Evolutionary conservation across 2,329 filamentous ascomycete species (phyloP).

Genomic region (Trichophyton verrucosum): DNA sequence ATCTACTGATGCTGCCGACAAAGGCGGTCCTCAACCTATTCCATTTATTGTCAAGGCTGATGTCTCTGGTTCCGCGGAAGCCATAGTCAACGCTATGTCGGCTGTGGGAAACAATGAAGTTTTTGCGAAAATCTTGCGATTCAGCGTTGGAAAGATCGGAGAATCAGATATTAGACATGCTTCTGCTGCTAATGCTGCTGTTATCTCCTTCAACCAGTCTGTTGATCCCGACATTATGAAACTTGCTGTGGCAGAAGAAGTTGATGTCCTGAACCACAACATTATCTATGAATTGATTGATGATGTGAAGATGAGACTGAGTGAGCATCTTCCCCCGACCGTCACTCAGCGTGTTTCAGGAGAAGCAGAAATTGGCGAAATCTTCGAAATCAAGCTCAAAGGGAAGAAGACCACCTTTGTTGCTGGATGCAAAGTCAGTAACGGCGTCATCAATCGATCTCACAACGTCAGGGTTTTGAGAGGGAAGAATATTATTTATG

Average conservation of each 20-base stretch:
- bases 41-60: conserved; percentile 87
- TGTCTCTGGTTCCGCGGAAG: conserved; percentile 87
- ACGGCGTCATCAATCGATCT: conserved; percentile 56
- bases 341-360: conserved; percentile 62
- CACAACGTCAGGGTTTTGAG: conserved; percentile 61
- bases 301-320: conserved; percentile 46
- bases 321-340: conserved; percentile 54
- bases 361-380: conserved; percentile 71
- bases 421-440: conserved; percentile 77
- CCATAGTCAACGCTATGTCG: conserved; percentile 63
- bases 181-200: conserved; percentile 57
- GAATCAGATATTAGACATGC: conserved; percentile 89
- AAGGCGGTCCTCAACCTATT: conserved; percentile 44
- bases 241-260: conserved; percentile 57
- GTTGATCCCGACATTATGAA: conserved; percentile 55
- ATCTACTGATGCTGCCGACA: neutral
- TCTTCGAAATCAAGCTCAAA: conserved; percentile 75
- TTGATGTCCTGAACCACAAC: conserved; percentile 71
- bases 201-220: conserved; percentile 76
- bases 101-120: conserved; percentile 79
- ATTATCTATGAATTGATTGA: conserved; percentile 44
- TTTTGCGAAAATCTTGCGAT: conserved; percentile 60
- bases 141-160: conserved; percentile 62
- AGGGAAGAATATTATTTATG: conserved; percentile 57
- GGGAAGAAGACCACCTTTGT: conserved; percentile 59